phyloP scores from a whole-genome alignment of 345 rosid species.

The Crucihimalaya himalaica region DNA sequence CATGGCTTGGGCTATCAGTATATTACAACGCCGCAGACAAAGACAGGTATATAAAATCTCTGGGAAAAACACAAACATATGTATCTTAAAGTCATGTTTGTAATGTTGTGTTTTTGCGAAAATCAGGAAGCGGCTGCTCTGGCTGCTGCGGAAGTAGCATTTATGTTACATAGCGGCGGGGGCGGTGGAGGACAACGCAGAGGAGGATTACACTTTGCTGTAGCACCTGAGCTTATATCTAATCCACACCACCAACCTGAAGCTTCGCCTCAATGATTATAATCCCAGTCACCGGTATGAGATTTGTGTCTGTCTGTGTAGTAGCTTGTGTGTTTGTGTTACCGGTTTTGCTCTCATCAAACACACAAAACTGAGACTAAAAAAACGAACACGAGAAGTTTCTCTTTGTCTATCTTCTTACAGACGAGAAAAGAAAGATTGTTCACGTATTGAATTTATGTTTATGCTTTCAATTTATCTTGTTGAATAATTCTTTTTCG shows the following conservation, averaged over 20 bases:
- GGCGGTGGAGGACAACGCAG: constrained; percentile 61
- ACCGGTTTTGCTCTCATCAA: constrained; percentile 17
- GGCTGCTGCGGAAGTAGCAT: constrained; percentile 88
- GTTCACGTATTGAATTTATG: constrained; percentile 6
- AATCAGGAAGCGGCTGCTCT: constrained; percentile 89
- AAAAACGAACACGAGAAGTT: constrained; percentile 1
- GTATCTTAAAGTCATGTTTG: background rate
- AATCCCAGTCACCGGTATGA: background rate
- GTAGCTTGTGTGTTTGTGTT: constrained; percentile 29
- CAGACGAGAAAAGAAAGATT: constrained; percentile 24
- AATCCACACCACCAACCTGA: constrained; percentile 35
- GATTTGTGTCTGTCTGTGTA: constrained; percentile 14
- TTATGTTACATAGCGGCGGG: constrained; percentile 65
- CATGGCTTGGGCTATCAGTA: constrained; percentile 98
- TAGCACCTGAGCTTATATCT: constrained; percentile 63
- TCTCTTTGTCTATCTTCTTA: constrained; percentile 22
- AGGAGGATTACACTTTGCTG: constrained; percentile 67
- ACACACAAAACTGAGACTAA: constrained; percentile 15
- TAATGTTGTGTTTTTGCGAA: background rate
- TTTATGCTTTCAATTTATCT: background rate
- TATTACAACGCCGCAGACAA: constrained; percentile 90
- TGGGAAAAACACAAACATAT: background rate
- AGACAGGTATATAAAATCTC: constrained; percentile 61
- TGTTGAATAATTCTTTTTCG: no score
- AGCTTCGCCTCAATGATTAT: constrained; percentile 20